Conservation (phyloP, 1,139 yeast species). For the Casaregolazyma lundiana region DNA sequence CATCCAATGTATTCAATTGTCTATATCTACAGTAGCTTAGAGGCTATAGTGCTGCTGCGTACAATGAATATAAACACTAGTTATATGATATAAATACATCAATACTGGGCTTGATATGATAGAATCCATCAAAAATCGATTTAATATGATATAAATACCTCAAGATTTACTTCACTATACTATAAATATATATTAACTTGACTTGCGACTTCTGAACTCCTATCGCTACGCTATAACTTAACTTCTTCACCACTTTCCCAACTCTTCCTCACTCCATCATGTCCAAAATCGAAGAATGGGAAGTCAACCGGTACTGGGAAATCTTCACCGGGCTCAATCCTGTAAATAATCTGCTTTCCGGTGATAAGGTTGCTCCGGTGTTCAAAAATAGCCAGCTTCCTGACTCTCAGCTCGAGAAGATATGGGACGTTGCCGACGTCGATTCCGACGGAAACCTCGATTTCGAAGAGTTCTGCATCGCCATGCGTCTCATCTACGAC, state of each 20-base stretch:
- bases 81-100: too few species aligned
- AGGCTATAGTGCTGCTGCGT: too few species aligned
- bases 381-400: slow-evolving; percentile 82
- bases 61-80: too few species aligned
- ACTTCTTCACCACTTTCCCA: not conserved
- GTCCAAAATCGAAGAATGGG: slow-evolving; percentile 79
- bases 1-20: too few species aligned
- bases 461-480: slow-evolving; percentile 95
- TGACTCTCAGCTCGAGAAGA: slow-evolving; percentile 67
- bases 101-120: too few species aligned
- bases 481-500: slow-evolving; percentile 93
- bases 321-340: slow-evolving; percentile 89
- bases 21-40: too few species aligned
- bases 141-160: too few species aligned
- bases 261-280: slow-evolving; percentile 12
- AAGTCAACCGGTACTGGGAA: slow-evolving; percentile 95
- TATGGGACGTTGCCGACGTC: slow-evolving; percentile 92
- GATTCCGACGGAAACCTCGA: slow-evolving; percentile 89
- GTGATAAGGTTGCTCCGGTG: slow-evolving; percentile 81
- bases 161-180: too few species aligned
- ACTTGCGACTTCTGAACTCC: too few species aligned
- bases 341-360: slow-evolving; percentile 63
- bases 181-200: too few species aligned
- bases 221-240: too few species aligned
- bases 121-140: too few species aligned